phyloP scores from a whole-genome alignment of 192 early-diverging fungal species.

The Lobosporangium transversale region DNA sequence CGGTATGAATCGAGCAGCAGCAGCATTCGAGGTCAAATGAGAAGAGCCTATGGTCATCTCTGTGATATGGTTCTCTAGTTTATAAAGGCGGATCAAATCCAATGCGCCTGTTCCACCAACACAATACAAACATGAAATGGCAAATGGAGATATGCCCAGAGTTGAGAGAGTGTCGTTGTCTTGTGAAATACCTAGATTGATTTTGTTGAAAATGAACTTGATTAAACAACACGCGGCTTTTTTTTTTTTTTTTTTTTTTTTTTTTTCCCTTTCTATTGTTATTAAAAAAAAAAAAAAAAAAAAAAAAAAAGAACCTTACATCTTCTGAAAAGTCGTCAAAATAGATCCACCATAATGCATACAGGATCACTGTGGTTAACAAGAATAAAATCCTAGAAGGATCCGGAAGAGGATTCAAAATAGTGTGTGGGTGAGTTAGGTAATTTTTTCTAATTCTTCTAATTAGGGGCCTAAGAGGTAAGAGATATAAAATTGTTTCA shows the following conservation, averaged over 20 bases:
- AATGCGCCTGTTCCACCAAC: slow-evolving; percentile 51
- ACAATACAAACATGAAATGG: slow-evolving; percentile 59
- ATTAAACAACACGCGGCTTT: too few species aligned
- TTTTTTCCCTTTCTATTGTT: neutral
- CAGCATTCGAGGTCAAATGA: slow-evolving; percentile 14
- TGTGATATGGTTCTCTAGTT: slow-evolving; percentile 25
- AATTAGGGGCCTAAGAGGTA: too few species aligned
- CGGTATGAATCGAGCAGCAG: neutral
- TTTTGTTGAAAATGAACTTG: too few species aligned
- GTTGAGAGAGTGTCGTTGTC: slow-evolving; percentile 41
- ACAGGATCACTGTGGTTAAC: slow-evolving; percentile 46
- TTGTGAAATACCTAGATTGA: slow-evolving; percentile 32
- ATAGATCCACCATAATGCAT: slow-evolving; percentile 61
- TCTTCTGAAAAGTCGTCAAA: slow-evolving; percentile 65
- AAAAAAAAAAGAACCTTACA: slow-evolving; percentile 18
- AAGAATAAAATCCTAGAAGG: slow-evolving; percentile 23
- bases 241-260: neutral
- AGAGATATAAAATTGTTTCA: too few species aligned
- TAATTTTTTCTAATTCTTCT: too few species aligned
- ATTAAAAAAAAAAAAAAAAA: neutral
- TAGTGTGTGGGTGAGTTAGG: too few species aligned
- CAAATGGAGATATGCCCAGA: slow-evolving; percentile 60
- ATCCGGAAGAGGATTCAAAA: too few species aligned
- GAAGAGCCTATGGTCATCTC: neutral
- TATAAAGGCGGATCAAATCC: slow-evolving; percentile 44